Evolutionary conservation across 352 stramenopile genomes (phyloP).

Genomic region (Globisporangium nodosum): DNA sequence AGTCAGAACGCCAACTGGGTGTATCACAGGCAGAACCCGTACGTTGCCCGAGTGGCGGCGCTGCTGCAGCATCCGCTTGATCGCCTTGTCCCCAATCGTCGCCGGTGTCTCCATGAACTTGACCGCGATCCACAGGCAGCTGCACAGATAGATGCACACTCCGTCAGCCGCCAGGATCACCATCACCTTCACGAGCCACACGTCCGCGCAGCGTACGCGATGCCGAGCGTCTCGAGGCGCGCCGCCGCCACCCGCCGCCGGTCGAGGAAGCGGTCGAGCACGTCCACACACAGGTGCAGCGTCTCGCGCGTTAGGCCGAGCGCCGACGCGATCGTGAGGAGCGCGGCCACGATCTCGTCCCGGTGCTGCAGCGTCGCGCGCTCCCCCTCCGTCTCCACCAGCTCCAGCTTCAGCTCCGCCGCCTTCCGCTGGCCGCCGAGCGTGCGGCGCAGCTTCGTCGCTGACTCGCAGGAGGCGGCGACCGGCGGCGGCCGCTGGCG

Average conservation of each 20-base stretch:
- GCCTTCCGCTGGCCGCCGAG: background rate
- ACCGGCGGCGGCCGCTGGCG: background rate
- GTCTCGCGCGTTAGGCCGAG: constrained; percentile 54
- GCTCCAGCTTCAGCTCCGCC: background rate
- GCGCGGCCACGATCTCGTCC: constrained; percentile 58
- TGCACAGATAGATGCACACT: constrained; percentile 12
- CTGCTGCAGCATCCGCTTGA: constrained; percentile 60
- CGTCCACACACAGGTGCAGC: constrained; percentile 46
- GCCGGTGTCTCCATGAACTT: constrained; percentile 63
- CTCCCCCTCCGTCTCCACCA: constrained; percentile 12
- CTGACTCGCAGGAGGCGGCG: background rate
- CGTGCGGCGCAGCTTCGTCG: background rate
- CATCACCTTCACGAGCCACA: background rate
- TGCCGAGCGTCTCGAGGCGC: constrained; percentile 49
- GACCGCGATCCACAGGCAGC: constrained; percentile 65
- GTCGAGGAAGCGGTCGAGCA: constrained; percentile 49
- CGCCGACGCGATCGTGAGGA: constrained; percentile 60
- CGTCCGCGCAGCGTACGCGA: constrained; percentile 30
- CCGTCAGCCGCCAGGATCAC: background rate
- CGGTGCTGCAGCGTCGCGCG: constrained; percentile 31
- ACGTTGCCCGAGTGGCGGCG: constrained; percentile 58
- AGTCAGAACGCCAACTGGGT: no score
- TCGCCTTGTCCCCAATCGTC: constrained; percentile 48
- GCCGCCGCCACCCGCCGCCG: constrained; percentile 15
- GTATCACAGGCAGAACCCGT: constrained; percentile 1